Evolutionary conservation across 2,329 filamentous ascomycete genomes (phyloP), one percentile per base, ranked within the genome.

Genomic region (Aspergillus ruber): DNA sequence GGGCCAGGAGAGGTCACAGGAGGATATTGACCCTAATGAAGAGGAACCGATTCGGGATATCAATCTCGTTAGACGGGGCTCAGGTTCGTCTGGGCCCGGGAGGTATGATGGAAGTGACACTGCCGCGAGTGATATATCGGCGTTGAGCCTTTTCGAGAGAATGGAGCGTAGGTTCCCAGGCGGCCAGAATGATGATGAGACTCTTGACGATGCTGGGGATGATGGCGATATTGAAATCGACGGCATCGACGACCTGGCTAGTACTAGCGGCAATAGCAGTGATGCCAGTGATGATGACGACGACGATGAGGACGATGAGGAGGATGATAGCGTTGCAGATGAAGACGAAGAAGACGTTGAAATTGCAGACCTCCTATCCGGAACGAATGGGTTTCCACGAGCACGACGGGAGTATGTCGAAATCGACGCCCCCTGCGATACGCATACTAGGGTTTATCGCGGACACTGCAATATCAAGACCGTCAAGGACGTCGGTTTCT

Each of bases 401-500:
- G 66, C 66, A 18, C 62, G 70, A 21, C 72, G 77, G 45, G 70
- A 75, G 44, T 69, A 72, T 15, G 77, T 84, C 13, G 79, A 83
- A 50, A 58, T 65, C 0, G 63, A 80, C 44, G 73, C 80, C 5
- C 77, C 79, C 12, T 82, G 79, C 56, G 73, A 70, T 15, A 68
- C 77, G 2, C 78, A 83, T 53, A 81, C 76, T 2, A 76, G 76
- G 35, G 64, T 74, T 17, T 86, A 84, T 59, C 70, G 72, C 3
- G 83, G 83, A 2, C 83, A 85, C 61, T 85, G 82, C 67, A 85
- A 85, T 54, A 74, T 83, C 45, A 76, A 80, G 53, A 85, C 81
- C 1, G 81, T 85, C 55, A 86, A 86, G 56, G 83, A 86, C 57
- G 80, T 85, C 50, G 85, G 85, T 51, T 86, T 79, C 65, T 85